A percentile compares a stretch with the other conserved stretches of the same genome.
phyloP scores from a whole-genome alignment of 805 yeast genomes.

The Ogataea corticis region DNA sequence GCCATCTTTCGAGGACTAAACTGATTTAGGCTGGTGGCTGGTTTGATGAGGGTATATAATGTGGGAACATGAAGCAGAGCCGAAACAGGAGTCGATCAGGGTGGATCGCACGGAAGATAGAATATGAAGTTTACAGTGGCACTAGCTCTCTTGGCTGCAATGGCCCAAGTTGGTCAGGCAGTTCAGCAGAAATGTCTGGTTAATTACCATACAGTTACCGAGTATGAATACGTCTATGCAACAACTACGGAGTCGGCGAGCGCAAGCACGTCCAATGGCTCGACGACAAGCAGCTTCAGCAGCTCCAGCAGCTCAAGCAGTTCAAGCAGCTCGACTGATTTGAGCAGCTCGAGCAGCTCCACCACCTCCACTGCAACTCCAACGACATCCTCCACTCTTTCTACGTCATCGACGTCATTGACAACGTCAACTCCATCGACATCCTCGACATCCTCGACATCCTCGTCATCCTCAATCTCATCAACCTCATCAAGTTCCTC shows the following conservation, averaged over 20 bases:
- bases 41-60: constrained; percentile 5
- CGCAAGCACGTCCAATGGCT: constrained; percentile 8
- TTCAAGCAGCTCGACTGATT: constrained; percentile 8
- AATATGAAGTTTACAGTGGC: constrained; percentile 3
- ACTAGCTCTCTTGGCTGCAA: constrained; percentile 1
- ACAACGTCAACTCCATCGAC: constrained; percentile 27
- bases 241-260: too few species aligned
- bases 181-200: constrained; percentile 11
- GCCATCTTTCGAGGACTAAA: constrained; percentile 1
- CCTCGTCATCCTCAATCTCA: constrained; percentile 24
- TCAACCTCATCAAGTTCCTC: constrained; percentile 1
- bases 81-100: background rate
- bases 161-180: constrained; percentile 2
- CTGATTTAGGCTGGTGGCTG: constrained; percentile 4
- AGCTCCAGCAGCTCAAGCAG: constrained; percentile 16
- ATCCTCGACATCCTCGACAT: constrained; percentile 17
- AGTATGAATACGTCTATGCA: constrained; percentile 18
- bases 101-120: background rate
- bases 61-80: background rate
- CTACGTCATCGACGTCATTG: constrained; percentile 24
- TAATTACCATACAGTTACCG: constrained; percentile 20
- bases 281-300: constrained; percentile 8
- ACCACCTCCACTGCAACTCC: constrained; percentile 24
- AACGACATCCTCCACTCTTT: constrained; percentile 23
- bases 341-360: constrained; percentile 13